Percentiles rank a stretch among this genome's conserved stretches.
These are phyloP conservation scores for Fragaria vesca DNA, from an alignment of 306 rosid genomes.

Conservation along the genomic window DNA sequence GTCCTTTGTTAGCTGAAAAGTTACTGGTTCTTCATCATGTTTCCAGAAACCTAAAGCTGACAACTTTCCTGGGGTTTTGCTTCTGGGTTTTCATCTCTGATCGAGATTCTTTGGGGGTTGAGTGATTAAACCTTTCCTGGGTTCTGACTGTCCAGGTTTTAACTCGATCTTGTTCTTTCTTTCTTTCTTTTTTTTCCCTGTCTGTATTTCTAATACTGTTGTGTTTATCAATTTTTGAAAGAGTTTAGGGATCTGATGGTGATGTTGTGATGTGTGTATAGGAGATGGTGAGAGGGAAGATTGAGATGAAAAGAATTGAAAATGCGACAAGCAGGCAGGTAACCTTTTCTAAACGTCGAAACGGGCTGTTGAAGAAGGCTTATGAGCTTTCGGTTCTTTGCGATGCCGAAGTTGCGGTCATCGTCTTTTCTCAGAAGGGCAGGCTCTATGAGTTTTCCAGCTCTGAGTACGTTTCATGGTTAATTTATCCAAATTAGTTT, in stretches of 20 bases:
- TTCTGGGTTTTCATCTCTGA: slow-evolving; percentile 3
- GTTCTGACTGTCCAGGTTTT: not conserved
- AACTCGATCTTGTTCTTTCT: not conserved
- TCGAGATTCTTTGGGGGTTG: not conserved
- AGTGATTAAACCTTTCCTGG: not conserved
- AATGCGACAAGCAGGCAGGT: slow-evolving; percentile 55
- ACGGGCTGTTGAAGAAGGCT: slow-evolving; percentile 66
- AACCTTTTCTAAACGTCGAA: slow-evolving; percentile 60
- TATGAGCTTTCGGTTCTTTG: slow-evolving; percentile 66
- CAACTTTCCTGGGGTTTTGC: not conserved
- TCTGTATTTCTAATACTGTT: not conserved
- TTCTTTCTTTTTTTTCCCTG: not conserved
- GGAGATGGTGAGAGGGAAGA: slow-evolving; percentile 69
- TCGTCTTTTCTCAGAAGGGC: slow-evolving; percentile 70
- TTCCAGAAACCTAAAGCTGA: not conserved
- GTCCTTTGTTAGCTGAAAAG: not conserved
- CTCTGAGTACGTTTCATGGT: slow-evolving; percentile 46
- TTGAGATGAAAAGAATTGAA: slow-evolving; percentile 59
- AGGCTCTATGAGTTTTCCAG: slow-evolving; percentile 55
- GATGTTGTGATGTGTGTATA: not conserved
- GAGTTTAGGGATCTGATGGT: not conserved
- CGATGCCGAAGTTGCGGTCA: slow-evolving; percentile 56
- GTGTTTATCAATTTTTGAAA: not conserved
- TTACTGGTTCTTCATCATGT: too few relatives aligned
- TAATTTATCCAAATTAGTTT: not conserved